Evolutionary conservation across 345 rosid species (phyloP), one percentile per base, ranked within the genome.

Genomic region (Eucalyptus polyanthemos): DNA sequence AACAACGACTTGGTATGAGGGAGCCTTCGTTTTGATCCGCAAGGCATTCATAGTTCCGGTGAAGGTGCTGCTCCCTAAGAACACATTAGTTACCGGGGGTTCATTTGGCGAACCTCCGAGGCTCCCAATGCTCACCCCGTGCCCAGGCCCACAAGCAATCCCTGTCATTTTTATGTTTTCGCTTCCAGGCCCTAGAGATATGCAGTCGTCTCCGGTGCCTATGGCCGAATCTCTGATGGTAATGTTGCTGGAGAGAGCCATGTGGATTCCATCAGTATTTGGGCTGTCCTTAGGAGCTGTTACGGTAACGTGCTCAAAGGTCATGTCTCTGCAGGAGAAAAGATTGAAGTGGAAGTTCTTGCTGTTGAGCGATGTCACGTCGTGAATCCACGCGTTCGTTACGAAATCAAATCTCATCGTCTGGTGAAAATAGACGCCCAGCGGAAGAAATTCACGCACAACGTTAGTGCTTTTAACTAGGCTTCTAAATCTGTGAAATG

Each of bases 231-330:
- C 89, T 11, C 87, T 86, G 56, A 95, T 67, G 6, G 54, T 56
- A 25, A 95, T 86, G 54, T 87, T 72, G 16, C 89, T 89, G 19
- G 95, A 93, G 27, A 88, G 81, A 11, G 89, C 93, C 3, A 96
- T 89, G 47, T 95, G 94, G 86, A 94, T 93, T 62, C 96, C 98
- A 86, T 94, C 95, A 0, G 97, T 96, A 91, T 96, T 96, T 1
- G 95, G 98, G 85, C 98, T 96, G 34, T 92, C 86, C 4, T 42
- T 86, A 6, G 97, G 95, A 27, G 97, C 95, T 16, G 53, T 42
- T 37, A 95, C 88, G n/a, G 5, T 80, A 4, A 93, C 13, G 2
- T 50, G 85, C 1, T 60, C n/a, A 4, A 93, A 21, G 19, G 7
- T 87, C 1, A 92, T 27, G 54, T 86, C 50, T 15, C 11, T 11